Base-by-base conservation (phyloP, 2,329 filamentous ascomycete species). In the Bertia moriformis region DNA sequence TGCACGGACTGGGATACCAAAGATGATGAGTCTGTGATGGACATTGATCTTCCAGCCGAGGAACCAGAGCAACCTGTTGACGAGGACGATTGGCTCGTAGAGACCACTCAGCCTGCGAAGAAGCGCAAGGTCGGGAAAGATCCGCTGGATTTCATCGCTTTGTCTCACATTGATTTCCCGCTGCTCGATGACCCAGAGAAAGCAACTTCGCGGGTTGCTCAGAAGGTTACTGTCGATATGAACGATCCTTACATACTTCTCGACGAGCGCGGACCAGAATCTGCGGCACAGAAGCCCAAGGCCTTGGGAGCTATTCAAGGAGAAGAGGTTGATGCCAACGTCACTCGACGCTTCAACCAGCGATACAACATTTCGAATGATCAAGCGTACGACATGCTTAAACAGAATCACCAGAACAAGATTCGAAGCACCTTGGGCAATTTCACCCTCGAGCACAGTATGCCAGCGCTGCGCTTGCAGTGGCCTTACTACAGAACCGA, bases 281-380 rank as follows among this genome's bases (percentile, higher is more conserved):
- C 65, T 42, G 52, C 58, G 27, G 54, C 63, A 27, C 54, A 60
- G 14, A 61, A 64, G 47, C 59, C 59, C 45, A 51, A 59, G 32
- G 10, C 10, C 17, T 10, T 10, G 10, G 32, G 10, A 7, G 10
- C 7, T 12, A 7, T 10, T 18, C 12, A 42, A 20, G 57, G 59
- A 19, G 57, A 62, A 5, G 60, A 61, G 33, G 57, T 62, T 44
- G 67, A 55, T 56, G 67, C 56, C 44, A 69, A 65, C 51, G 65
- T 59, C 20, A 61, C 57, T 29, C 73, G 71, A 42, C 69, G 72
- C 22, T 62, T 80, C 35, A 70, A 66, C 39, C 68, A 71, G 46
- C 69, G 77, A 14, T 82, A 79, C 58, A 82, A 81, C 48, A 77
- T 80, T 33, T 80, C 76, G 17, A 82, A 82, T 41, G 77, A 82